A percentile compares a stretch with the other conserved stretches of the same genome.
phyloP scores from a whole-genome alignment of 1,284 basidiomycete genomes.

The Sanghuangporus weigelae region DNA sequence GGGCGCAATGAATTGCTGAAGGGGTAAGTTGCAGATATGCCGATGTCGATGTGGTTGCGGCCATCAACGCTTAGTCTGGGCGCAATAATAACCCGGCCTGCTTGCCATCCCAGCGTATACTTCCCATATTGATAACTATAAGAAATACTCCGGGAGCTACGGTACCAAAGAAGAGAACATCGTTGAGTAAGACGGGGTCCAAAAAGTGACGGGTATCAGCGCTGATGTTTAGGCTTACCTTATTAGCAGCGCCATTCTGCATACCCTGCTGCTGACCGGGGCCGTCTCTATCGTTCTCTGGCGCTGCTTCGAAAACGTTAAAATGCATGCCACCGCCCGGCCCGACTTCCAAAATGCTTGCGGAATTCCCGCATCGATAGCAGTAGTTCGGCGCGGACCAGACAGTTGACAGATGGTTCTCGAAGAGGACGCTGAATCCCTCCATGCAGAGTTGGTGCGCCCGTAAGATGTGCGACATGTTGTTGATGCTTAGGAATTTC shows the following conservation, averaged over 20 bases:
- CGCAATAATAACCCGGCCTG: neutral
- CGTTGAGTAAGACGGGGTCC: neutral
- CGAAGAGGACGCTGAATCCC: constrained; percentile 92
- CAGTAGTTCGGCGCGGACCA: constrained; percentile 99
- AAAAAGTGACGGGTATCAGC: neutral
- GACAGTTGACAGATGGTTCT: constrained; percentile 93
- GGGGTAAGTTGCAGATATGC: no score
- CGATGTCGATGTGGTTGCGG: no score
- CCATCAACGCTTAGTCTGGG: neutral
- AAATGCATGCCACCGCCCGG: constrained; percentile 90
- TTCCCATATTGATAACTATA: neutral
- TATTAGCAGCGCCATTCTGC: constrained; percentile 57
- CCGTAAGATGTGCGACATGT: constrained; percentile 95
- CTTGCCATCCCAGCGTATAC: neutral
- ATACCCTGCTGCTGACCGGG: constrained; percentile 71
- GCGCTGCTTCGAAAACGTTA: constrained; percentile 98
- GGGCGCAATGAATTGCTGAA: no score
- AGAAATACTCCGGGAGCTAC: constrained; percentile 18
- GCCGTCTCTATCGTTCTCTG: constrained; percentile 91
- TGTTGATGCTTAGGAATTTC: constrained; percentile 92
- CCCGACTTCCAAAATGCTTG: constrained; percentile 93
- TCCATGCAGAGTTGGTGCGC: constrained; percentile 99
- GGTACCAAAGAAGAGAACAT: neutral
- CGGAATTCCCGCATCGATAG: constrained; percentile 96
- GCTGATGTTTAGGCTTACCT: constrained; percentile 37